Evolutionary conservation across 1,139 yeast species (phyloP), one percentile per base, ranked within the genome.

Genomic region (Chernovozyma aurita): DNA sequence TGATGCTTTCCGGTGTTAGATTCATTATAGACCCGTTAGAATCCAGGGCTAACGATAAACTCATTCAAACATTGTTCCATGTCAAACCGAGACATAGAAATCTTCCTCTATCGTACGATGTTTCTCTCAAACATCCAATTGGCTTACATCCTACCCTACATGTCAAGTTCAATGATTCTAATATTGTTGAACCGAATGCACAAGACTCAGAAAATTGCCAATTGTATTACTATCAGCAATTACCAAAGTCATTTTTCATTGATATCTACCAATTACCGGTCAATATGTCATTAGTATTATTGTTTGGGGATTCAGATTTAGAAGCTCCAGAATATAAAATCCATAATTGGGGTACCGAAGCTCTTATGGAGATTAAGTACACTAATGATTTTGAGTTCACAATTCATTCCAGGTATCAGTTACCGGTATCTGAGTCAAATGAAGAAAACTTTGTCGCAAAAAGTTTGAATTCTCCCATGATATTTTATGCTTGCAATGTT

Each of bases 261-360:
- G 76, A 70, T 46, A 55, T 60, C 44, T 68, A 64, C 42, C 72
- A 68, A 45, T 37, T 56, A 4, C 65, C 71, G 1, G 46, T 44
- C 2, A 49, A 48, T 18, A 46, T 60, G 12, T 38, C 42, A 2
- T 44, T 62, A n/a, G 44, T 64, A 3, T 48, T 57, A 16, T 49
- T 55, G 28, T 58, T 53, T 36, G 76, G 76, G 1, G 49, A 55
- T 16, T 42, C 48, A 11, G 69, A 70, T 44, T 49, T 70, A 39
- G 76, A 70, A 44, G 49, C 65, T n/a, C 76, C 76, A 0, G 72
- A 54, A 29, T 70, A 70, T 44, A 52, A 55, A 26, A 49, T 67
- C 1, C 35, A 42, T 2, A 57, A 58, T 40, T 70, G 76, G 76
- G 76, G 76, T 0, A 61, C 55, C 38, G 73, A 68, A 40, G 39